Percentiles rank a stretch among this genome's conserved stretches.
Evolutionary conservation across 257 asterid genomes (phyloP).

Genomic region (Plantago major): DNA sequence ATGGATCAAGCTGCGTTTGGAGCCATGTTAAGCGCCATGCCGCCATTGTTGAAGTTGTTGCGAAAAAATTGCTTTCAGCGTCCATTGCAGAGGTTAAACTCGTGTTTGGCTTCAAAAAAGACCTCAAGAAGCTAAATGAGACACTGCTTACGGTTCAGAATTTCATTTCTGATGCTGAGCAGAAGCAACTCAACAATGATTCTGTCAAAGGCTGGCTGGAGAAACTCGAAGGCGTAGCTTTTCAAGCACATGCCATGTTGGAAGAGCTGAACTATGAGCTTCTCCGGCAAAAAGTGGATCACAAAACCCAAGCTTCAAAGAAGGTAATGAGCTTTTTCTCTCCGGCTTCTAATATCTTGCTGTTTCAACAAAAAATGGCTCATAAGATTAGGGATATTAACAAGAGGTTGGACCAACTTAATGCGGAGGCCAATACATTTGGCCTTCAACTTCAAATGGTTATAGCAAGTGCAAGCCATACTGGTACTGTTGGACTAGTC

Average conservation of each 20-base stretch:
- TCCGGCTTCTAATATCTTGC: not conserved
- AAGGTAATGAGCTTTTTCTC: conserved; percentile 5
- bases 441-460: not conserved
- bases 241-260: conserved; percentile 20
- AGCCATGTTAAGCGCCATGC: not conserved
- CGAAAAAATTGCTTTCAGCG: conserved; percentile 1
- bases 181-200: not conserved
- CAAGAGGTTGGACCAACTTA: conserved; percentile 1
- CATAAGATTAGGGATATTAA: conserved; percentile 13
- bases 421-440: not conserved
- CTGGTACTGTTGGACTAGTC: not conserved
- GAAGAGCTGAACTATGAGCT: conserved; percentile 24
- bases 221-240: conserved; percentile 18
- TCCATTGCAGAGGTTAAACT: not conserved
- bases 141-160: conserved; percentile 9
- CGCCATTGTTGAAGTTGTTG: not conserved
- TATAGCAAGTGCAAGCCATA: not conserved
- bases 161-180: conserved; percentile 17
- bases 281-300: not conserved
- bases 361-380: conserved; percentile 11
- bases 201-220: conserved; percentile 21
- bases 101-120: not conserved
- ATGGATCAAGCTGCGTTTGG: not conserved
- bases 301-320: not conserved
- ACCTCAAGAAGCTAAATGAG: not conserved